Conservation (phyloP, 441 rosid species). For the Euphorbia schlechtendalii region DNA sequence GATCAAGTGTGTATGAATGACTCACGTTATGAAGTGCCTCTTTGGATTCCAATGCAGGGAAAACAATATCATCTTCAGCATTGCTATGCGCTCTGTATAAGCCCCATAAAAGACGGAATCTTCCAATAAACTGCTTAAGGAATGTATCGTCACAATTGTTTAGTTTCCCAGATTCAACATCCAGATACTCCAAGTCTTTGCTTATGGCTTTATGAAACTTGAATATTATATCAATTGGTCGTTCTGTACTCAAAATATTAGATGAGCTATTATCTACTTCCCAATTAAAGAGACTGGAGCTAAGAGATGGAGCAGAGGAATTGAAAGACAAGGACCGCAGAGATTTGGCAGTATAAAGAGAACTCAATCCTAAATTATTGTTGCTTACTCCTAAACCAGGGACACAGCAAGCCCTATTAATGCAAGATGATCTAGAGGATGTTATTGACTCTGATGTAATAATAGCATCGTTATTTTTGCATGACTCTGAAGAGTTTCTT, state of each 20-base stretch:
- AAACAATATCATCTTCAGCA: slow-evolving; percentile 82
- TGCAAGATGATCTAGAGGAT: slow-evolving; percentile 24
- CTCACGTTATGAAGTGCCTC: slow-evolving; percentile 81
- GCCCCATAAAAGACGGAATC: slow-evolving; percentile 69
- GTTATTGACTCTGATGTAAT: slow-evolving; percentile 13
- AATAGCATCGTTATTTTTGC: too few species aligned
- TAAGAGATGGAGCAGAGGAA: slow-evolving; percentile 55
- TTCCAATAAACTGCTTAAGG: slow-evolving; percentile 65
- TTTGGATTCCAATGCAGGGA: slow-evolving; percentile 76
- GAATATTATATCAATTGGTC: slow-evolving; percentile 72
- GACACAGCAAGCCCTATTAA: slow-evolving; percentile 47
- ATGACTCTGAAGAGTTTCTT: too few species aligned
- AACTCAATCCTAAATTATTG: slow-evolving; percentile 39
- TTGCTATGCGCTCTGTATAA: slow-evolving; percentile 79
- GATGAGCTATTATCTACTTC: slow-evolving; percentile 51
- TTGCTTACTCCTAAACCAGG: slow-evolving; percentile 56
- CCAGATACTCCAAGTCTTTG: slow-evolving; percentile 73
- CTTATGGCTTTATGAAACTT: slow-evolving; percentile 76
- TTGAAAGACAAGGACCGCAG: slow-evolving; percentile 50
- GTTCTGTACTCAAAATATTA: too few species aligned
- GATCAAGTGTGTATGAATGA: slow-evolving; percentile 76
- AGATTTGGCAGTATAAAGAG: slow-evolving; percentile 59
- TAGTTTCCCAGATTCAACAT: slow-evolving; percentile 65
- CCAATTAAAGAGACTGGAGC: slow-evolving; percentile 72
- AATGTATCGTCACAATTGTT: slow-evolving; percentile 47